Percentiles rank a stretch among this genome's conserved stretches.
Conservation (phyloP, 768 basidiomycete species). For the Ramaria rubella region DNA sequence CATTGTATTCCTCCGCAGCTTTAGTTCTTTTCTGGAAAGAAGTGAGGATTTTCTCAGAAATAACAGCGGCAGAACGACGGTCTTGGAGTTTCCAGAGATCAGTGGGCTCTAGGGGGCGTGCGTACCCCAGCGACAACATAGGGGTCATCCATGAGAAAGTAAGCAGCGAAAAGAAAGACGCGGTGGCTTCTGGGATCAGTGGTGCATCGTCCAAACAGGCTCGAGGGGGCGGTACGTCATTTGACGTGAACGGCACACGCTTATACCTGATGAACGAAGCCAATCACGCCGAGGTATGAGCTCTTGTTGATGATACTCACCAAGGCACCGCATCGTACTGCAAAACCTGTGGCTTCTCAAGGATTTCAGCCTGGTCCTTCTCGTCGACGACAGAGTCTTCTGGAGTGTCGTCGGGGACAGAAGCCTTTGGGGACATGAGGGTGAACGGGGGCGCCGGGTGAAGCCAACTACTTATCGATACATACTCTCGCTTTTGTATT, state of each 20-base stretch:
- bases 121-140: conserved; percentile 67
- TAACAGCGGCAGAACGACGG: conserved; percentile 46
- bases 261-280: conserved; percentile 2
- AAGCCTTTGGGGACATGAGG: too few species aligned
- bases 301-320: neutral
- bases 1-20: conserved; percentile 65
- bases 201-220: conserved; percentile 52
- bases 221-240: conserved; percentile 36
- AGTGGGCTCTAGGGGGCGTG: conserved; percentile 69
- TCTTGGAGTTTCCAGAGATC: conserved; percentile 78
- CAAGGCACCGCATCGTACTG: conserved; percentile 8
- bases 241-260: conserved; percentile 20
- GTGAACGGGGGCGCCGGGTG: too few species aligned
- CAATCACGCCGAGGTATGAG: neutral
- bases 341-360: neutral
- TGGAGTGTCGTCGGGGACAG: neutral
- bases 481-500: too few species aligned
- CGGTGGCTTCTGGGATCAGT: conserved; percentile 60
- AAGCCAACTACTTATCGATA: too few species aligned
- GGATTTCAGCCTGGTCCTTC: neutral
- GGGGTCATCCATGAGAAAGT: conserved; percentile 75
- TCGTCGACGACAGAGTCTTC: neutral
- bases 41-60: conserved; percentile 55
- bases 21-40: conserved; percentile 56
- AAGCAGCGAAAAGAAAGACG: conserved; percentile 50